Evolutionary conservation across 73 alveolate genomes (phyloP), one percentile per base, ranked within the genome.

Genomic region (Paramecium pentaurelia): DNA sequence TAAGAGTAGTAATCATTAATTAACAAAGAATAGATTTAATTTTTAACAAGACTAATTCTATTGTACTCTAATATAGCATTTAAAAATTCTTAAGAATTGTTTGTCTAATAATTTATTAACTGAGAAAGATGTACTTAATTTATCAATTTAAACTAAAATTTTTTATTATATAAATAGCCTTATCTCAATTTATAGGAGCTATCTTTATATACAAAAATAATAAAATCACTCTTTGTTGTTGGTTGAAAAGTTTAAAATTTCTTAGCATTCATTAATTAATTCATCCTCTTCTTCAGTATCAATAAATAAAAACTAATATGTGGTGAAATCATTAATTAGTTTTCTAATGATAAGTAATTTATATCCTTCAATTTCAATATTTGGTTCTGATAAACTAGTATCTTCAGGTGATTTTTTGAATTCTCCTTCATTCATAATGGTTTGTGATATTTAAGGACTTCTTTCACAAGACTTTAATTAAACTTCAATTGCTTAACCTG

Each of bases 281-380:
- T 73, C 87, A 73, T 73, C 87, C 40, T 73, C 87, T 73, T 73
- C 87, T 40, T 73, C 58, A n/a, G 87, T 73, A 20, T 73, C 87
- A 12, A 73, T 30, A 73, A 73, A 73, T 34, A 73, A 40, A 36
- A 73, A 73, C 22, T 36, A 38, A 73, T 37, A 37, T 36, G 60
- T 73, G 34, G 20, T 22, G 37, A 73, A 73, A 3, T 73, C 87
- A 30, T 73, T 38, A 37, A 73, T 9, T 9, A 73, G 20, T 73
- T 73, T 40, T 37, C 87, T 73, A 16, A 73, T 73, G 4, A 73
- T 18, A 30, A 37, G 47, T 18, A 73, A 64, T 64, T 64, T 64
- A 64, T 64, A 64, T 22, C 84, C 84, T 32, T 64, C 84, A 5
- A 64, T 64, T 28, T 64, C 84, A 1, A 64, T 34, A 11, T 27